Percentiles rank a stretch among this genome's conserved stretches.
Evolutionary conservation across 495 filamentous ascomycete genomes (phyloP).

Genomic region (Lepidopterella palustris): DNA sequence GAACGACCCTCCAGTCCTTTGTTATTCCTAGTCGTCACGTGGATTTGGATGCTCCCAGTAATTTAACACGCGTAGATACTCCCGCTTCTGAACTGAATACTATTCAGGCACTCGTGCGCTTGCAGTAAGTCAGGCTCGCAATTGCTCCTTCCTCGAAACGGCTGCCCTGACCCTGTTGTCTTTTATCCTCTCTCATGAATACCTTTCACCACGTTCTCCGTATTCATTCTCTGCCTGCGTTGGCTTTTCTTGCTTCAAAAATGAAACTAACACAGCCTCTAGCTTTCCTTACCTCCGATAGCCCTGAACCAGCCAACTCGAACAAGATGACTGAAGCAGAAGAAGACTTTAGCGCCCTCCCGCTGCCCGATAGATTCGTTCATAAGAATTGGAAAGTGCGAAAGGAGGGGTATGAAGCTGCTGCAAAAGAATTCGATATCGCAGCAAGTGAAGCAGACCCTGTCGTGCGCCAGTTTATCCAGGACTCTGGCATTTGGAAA

Average conservation of each 20-base stretch:
- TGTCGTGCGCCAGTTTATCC: slow-evolving; percentile 75
- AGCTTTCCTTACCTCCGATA: slow-evolving; percentile 10
- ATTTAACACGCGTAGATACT: background rate
- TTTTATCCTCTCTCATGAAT: background rate
- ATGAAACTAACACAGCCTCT: slow-evolving; percentile 14
- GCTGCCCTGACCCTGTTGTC: background rate
- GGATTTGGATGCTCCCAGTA: background rate
- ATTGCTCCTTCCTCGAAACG: background rate
- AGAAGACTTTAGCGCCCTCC: slow-evolving; percentile 77
- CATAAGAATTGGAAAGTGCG: slow-evolving; percentile 99
- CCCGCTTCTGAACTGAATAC: background rate
- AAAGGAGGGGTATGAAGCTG: slow-evolving; percentile 92
- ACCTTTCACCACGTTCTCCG: background rate
- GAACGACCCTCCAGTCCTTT: background rate
- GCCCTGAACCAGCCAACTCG: background rate
- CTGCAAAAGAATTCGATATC: slow-evolving; percentile 74
- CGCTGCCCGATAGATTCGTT: slow-evolving; percentile 72
- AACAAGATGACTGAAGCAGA: slow-evolving; percentile 59
- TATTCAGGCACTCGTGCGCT: background rate
- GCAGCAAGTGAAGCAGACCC: slow-evolving; percentile 84
- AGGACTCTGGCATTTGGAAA: slow-evolving; percentile 85
- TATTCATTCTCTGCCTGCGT: background rate
- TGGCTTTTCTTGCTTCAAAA: background rate
- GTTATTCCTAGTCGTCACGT: background rate
- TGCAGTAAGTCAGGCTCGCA: background rate